phyloP scores from a whole-genome alignment of 1,284 basidiomycete species.

The Macrocybe sp. region DNA sequence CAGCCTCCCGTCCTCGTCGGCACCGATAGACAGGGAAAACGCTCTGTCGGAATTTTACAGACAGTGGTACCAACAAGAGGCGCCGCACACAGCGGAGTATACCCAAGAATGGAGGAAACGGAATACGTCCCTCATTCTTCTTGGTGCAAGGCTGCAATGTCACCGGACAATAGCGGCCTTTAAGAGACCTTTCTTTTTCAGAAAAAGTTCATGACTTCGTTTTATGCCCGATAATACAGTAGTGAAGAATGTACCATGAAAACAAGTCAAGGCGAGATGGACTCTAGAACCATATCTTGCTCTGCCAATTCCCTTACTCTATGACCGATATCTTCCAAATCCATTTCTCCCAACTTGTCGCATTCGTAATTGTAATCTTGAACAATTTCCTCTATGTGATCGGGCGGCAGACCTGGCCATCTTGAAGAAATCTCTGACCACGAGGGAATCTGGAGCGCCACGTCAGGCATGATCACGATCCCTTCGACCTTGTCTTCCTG shows the following conservation, averaged over 20 bases:
- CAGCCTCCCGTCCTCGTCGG: conserved; percentile 47
- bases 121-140: conserved; percentile 48
- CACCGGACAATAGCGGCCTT: conserved; percentile 31
- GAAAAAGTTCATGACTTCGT: conserved; percentile 2
- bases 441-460: conserved; percentile 50
- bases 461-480: conserved; percentile 47
- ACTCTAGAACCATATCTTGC: conserved; percentile 35
- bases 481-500: conserved; percentile 39
- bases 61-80: conserved; percentile 68
- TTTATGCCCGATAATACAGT: background rate
- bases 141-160: conserved; percentile 48
- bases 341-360: conserved; percentile 47
- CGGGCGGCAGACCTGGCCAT: conserved; percentile 64
- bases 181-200: conserved; percentile 12
- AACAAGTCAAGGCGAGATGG: too few relatives aligned
- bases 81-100: conserved; percentile 49
- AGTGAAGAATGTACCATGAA: too few relatives aligned
- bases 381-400: conserved; percentile 52
- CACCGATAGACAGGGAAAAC: conserved; percentile 51
- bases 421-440: conserved; percentile 56
- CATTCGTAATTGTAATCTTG: conserved; percentile 59
- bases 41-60: conserved; percentile 67
- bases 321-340: conserved; percentile 53
- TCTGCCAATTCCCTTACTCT: conserved; percentile 56
- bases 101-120: conserved; percentile 58